Evolutionary conservation across 148 eudicot species (phyloP).

Genomic region (Chenopodium album): DNA sequence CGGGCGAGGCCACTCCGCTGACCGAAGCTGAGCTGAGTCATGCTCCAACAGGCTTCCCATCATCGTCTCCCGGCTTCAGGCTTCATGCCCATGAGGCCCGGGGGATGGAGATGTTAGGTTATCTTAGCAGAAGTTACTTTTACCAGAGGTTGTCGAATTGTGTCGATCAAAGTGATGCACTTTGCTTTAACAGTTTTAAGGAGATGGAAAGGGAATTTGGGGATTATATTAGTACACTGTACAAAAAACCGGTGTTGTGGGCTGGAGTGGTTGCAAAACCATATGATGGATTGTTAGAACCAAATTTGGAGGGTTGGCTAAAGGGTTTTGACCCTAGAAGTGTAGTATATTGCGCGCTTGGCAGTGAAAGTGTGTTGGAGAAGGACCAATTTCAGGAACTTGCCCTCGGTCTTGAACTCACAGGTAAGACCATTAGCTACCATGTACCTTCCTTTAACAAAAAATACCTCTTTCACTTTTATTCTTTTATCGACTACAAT

Average conservation of each 20-base stretch:
- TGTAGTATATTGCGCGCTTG: constrained; percentile 8
- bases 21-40: neutral
- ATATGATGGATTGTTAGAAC: neutral
- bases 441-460: no score
- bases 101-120: neutral
- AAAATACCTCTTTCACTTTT: no score
- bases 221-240: neutral
- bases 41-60: neutral
- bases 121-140: neutral
- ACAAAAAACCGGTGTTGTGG: neutral
- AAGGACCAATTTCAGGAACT: constrained; percentile 4
- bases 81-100: constrained; percentile 11
- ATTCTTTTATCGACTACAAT: no score
- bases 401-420: constrained; percentile 17
- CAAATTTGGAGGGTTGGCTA: constrained; percentile 1
- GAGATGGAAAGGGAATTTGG: constrained; percentile 11
- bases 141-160: neutral
- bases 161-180: constrained; percentile 1
- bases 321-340: neutral
- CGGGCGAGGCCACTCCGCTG: neutral
- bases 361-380: constrained; percentile 9
- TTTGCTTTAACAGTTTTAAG: constrained; percentile 8
- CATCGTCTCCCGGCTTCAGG: neutral
- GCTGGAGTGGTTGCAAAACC: constrained; percentile 7
- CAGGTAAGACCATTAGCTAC: neutral